Conservation (phyloP, 495 filamentous ascomycete genomes). For the Melanomma pulvis-pyrius region DNA sequence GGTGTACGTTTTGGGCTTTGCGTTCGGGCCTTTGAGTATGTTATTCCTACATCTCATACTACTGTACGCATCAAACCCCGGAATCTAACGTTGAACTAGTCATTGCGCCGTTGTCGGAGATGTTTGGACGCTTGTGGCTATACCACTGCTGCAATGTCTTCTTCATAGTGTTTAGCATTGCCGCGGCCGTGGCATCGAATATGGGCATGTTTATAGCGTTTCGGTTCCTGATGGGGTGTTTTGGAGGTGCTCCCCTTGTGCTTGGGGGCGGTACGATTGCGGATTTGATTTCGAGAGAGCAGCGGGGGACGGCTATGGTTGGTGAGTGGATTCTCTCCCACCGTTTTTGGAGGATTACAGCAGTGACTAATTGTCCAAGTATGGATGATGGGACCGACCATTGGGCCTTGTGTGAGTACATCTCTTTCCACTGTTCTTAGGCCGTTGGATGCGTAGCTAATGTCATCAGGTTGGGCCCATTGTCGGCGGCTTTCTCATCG, state of each 20-base stretch:
- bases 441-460: not conserved
- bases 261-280: constrained; percentile 55
- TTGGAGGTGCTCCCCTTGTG: constrained; percentile 49
- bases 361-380: constrained; percentile 8
- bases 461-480: constrained; percentile 46
- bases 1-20: constrained; percentile 48
- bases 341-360: not conserved
- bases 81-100: constrained; percentile 25
- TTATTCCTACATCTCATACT: not conserved
- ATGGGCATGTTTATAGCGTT: constrained; percentile 53
- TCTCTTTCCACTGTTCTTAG: not conserved
- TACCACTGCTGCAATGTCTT: constrained; percentile 51
- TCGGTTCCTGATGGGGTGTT: constrained; percentile 51
- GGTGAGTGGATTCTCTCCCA: not conserved
- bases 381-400: constrained; percentile 51
- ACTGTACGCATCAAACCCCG: too few relatives aligned
- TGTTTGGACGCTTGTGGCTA: constrained; percentile 50
- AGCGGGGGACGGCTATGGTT: constrained; percentile 52
- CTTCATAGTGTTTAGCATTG: constrained; percentile 53
- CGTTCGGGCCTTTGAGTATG: constrained; percentile 38
- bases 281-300: constrained; percentile 49
- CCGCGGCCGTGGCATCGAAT: constrained; percentile 49
- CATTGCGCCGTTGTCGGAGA: constrained; percentile 52
- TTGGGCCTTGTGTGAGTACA: constrained; percentile 8
- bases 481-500: constrained; percentile 47